Evolutionary conservation across 805 yeast species (phyloP), one percentile per base, ranked within the genome.

Genomic region (Kodamaea hsintzibuensis): DNA sequence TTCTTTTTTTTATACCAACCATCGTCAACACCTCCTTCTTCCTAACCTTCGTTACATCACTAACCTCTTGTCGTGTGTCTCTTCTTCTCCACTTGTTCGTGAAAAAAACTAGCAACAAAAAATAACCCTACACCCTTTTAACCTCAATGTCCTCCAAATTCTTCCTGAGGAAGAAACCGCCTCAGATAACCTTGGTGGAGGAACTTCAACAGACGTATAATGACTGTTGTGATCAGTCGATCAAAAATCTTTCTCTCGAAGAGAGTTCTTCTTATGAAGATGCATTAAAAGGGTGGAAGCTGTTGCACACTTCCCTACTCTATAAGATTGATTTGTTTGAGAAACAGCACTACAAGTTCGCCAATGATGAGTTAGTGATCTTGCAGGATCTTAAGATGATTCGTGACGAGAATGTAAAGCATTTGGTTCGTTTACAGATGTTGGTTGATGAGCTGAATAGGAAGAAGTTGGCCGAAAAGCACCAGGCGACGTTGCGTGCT

Each of bases 231-330:
- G 82, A 82, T 60, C 76, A 73, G 55, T 79, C 89, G 3, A 74
- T 87, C 50, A 73, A 77, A 56, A 82, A 85, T 66, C 63, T 84
- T 49, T 75, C 82, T 2, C 64, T 83, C 16, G 91, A 88, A 61
- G 86, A 86, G 55, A 71, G 74, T 16, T 73, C 77, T 35, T 76
- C 79, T 17, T 66, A 76, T 45, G 80, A 76, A 49, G 82, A 79
- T 14, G 88, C 91, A 1, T 68, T 86, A 17, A 82, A 80, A 55
- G 92, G 92, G 2, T 87, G 93, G 92, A 86, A 84, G 58, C 74
- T 84, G 1, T 68, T 88, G n/a, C 89, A 85, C 57, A 83, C 88
- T 1, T 79, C 81, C 47, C 75, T 85, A 1, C 74, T 82, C 47
- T 81, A 74, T 63, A 82, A 82, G 60, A 68, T 86, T 43, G 89